phyloP scores from a whole-genome alignment of 2,329 filamentous ascomycete species.

The Aureobasidium sp. region DNA sequence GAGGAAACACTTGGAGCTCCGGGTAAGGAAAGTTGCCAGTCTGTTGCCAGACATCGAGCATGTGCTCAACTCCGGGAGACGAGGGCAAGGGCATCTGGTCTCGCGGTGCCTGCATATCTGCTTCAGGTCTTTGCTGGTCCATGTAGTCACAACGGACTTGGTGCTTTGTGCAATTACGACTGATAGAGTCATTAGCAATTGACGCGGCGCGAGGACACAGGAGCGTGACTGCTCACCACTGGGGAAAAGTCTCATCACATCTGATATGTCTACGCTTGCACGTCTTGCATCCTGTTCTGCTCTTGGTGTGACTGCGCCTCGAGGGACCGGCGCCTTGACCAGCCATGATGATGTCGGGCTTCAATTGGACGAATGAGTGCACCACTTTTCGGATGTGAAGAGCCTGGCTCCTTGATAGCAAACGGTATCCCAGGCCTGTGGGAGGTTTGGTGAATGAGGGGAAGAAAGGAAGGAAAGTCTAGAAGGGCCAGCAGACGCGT shows the following conservation, averaged over 20 bases:
- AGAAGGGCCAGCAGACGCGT: constrained; percentile 9
- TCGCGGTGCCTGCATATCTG: constrained; percentile 42
- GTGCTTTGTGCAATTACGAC: constrained; percentile 97
- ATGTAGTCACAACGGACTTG: constrained; percentile 98
- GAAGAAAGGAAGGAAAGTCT: neutral
- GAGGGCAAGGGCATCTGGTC: constrained; percentile 62
- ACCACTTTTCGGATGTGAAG: neutral
- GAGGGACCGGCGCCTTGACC: constrained; percentile 92
- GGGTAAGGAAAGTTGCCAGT: constrained; percentile 82
- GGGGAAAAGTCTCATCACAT: constrained; percentile 94
- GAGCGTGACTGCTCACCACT: constrained; percentile 57
- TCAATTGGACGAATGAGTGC: neutral
- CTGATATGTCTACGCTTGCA: constrained; percentile 97
- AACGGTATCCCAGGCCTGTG: neutral
- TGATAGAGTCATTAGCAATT: constrained; percentile 32
- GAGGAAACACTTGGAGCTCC: constrained; percentile 66
- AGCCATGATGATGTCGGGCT: constrained; percentile 52
- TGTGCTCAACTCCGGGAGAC: constrained; percentile 74
- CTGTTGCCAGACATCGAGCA: constrained; percentile 73
- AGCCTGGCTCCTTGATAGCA: neutral
- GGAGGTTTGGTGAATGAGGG: neutral
- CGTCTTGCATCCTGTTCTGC: constrained; percentile 93
- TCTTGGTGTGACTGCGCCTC: constrained; percentile 90
- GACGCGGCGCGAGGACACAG: constrained; percentile 20
- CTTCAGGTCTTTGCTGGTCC: constrained; percentile 64